phyloP scores from a whole-genome alignment of 2,329 filamentous ascomycete species.

The Pezicula rhizophila region DNA sequence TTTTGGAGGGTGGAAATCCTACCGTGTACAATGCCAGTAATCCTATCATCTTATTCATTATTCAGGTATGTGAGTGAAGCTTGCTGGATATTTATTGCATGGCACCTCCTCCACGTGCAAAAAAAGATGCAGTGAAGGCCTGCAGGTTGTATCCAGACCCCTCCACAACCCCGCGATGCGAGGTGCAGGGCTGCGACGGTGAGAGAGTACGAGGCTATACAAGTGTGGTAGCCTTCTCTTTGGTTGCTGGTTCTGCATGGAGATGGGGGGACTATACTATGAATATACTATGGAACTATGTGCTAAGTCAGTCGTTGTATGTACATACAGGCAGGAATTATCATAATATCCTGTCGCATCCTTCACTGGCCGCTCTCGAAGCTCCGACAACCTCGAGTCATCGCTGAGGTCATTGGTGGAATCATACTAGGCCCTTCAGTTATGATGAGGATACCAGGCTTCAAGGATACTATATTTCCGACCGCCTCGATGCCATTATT shows the following conservation, averaged over 20 bases:
- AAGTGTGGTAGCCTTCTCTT: background rate
- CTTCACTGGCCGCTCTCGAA: constrained; percentile 73
- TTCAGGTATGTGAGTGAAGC: constrained; percentile 46
- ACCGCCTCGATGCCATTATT: constrained; percentile 67
- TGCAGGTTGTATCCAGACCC: background rate
- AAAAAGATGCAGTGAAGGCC: background rate
- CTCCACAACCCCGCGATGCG: no score
- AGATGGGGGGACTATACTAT: background rate
- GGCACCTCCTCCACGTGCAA: background rate
- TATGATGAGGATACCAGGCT: constrained; percentile 79
- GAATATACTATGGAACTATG: background rate
- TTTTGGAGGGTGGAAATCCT: constrained; percentile 59
- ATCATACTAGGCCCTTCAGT: constrained; percentile 82
- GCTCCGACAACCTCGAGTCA: constrained; percentile 74
- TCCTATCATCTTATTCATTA: constrained; percentile 63
- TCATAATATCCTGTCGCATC: constrained; percentile 68
- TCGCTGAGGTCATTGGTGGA: constrained; percentile 79
- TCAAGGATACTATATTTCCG: constrained; percentile 72
- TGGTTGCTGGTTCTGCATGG: background rate
- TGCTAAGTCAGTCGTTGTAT: background rate
- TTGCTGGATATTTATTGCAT: background rate
- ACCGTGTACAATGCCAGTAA: constrained; percentile 55
- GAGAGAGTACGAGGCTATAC: no score
- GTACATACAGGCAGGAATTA: constrained; percentile 53
- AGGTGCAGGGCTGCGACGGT: no score